These are phyloP conservation scores for Medicago lupulina DNA, from an alignment of 306 rosid genomes.

Conservation along the genomic window DNA sequence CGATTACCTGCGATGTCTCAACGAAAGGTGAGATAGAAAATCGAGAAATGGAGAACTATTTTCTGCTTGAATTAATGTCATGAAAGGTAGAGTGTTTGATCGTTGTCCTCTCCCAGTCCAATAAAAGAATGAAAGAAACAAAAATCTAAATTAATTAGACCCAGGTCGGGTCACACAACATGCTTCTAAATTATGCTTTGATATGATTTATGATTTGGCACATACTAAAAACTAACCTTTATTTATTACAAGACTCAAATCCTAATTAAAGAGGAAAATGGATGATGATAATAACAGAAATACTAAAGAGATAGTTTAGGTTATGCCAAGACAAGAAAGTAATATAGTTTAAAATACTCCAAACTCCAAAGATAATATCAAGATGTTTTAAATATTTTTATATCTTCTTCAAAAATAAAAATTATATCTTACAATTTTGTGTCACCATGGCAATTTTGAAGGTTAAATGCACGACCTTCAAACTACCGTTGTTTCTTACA, in stretches of 20 bases:
- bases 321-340: slow-evolving; percentile 2
- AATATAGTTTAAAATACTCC: neutral
- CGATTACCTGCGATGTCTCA: neutral
- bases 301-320: neutral
- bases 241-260: neutral
- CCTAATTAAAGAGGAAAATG: neutral
- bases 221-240: neutral
- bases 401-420: too few relatives aligned
- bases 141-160: neutral
- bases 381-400: neutral
- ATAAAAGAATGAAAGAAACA: neutral
- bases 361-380: neutral
- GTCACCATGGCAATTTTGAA: neutral
- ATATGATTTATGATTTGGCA: neutral
- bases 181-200: too few relatives aligned
- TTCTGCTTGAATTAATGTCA: neutral
- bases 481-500: neutral
- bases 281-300: neutral
- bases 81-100: neutral
- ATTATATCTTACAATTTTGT: neutral
- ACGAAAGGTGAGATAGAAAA: neutral
- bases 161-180: neutral
- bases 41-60: neutral
- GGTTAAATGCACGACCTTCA: neutral
- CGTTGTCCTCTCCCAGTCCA: neutral